Evolutionary conservation across 768 basidiomycete genomes (phyloP), one percentile per base, ranked within the genome.

Genomic region (Rhodotorula paludigena): DNA sequence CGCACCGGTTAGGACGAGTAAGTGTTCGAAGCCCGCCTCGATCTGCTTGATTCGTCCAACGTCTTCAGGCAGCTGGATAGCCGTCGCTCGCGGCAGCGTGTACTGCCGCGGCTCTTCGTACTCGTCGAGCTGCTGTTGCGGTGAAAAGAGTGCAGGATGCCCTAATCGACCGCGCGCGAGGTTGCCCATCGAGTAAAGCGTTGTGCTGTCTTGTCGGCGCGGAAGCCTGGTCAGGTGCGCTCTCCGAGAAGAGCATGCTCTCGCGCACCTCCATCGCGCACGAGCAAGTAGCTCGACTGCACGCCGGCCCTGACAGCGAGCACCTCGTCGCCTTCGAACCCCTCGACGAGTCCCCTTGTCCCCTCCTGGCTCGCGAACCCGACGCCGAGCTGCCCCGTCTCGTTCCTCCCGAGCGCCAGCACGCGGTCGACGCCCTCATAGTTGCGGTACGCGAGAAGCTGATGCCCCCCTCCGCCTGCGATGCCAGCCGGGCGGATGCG

Each of bases 311-410:
- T 3, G 10, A 56, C 56, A 2, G 42, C 23, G 25, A 64, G 28
- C 5, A 72, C 35, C 16, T 28, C 53, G 20, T 68, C 71, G 9
- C 71, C 71, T 8, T 61, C 62, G n/a, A 72, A 72, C 5, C 66
- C 71, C 48, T 72, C 71, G 36, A 72, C 71, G 23, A 72, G 57
- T 2, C 63, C 66, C 1, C 71, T 28, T 23, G 71, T 72, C 1
- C 60, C 59, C 45, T 72, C 71, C 56, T 72, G 71, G 14, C 41
- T 47, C 5, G 63, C 58, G 23, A 68, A 72, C 16, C 66, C 71
- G 5, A 68, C 33, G 6, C 66, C 71, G 25, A 72, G 57, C 39
- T 72, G 66, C 0, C 59, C 71, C 1, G 28, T 28, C 60, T 68
- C 71, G 58, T 72, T 72, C 39, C 69, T n/a, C 12, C 71, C 71